phyloP scores from a whole-genome alignment of 2,329 filamentous ascomycete species.

The Botrytis deweyae region DNA sequence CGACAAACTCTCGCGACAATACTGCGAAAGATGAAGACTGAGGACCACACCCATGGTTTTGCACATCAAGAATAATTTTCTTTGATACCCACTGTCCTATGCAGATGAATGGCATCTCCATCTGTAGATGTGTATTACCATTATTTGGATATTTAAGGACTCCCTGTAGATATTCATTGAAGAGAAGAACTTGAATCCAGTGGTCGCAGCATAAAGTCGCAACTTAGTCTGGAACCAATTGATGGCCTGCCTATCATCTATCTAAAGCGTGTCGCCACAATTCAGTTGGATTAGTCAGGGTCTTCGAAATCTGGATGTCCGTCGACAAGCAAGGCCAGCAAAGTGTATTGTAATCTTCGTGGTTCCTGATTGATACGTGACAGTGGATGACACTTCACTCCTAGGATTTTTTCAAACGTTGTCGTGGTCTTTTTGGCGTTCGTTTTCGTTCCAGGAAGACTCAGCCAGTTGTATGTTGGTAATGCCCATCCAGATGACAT shows the following conservation, averaged over 20 bases:
- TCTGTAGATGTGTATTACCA: not conserved
- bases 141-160: not conserved
- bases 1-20: not conserved
- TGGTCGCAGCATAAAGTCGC: not conserved
- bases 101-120: not conserved
- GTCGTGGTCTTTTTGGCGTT: not conserved
- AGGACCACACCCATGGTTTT: not conserved
- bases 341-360: not conserved
- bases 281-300: not conserved
- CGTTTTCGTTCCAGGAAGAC: too few relatives aligned
- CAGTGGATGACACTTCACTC: not conserved
- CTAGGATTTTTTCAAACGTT: accelerated
- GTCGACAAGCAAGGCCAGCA: not conserved
- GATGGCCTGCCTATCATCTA: not conserved
- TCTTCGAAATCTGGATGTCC: not conserved
- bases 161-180: too few relatives aligned
- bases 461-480: not conserved
- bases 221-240: not conserved
- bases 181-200: not conserved
- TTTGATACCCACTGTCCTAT: not conserved
- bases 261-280: not conserved
- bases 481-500: too few relatives aligned
- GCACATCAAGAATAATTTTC: not conserved
- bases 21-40: not conserved
- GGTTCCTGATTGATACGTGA: not conserved